phyloP scores from a whole-genome alignment of 208 protist species.

The Leishmania gerbilli region DNA sequence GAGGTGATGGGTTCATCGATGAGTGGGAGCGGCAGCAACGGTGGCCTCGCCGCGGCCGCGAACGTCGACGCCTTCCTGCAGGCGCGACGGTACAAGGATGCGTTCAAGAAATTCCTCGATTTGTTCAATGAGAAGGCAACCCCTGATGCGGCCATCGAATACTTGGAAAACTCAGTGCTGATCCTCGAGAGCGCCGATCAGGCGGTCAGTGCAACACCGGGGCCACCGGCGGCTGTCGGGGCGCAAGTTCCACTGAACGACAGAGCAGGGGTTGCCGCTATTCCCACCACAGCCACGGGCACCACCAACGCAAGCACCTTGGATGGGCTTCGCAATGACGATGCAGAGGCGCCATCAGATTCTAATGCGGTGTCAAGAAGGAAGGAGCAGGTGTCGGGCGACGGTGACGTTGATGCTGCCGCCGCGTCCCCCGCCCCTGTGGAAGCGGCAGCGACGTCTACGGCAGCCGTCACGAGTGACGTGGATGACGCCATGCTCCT shows the following conservation, averaged over 20 bases:
- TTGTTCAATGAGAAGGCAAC: slow-evolving; percentile 67
- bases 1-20: not conserved
- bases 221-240: not conserved
- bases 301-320: not conserved
- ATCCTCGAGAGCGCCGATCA: slow-evolving; percentile 10
- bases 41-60: not conserved
- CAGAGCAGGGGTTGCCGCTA: not conserved
- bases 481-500: slow-evolving; percentile 29
- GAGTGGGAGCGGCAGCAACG: not conserved
- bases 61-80: slow-evolving; percentile 51
- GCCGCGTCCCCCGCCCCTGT: slow-evolving; percentile 1
- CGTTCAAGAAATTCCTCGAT: slow-evolving; percentile 68
- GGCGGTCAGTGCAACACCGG: slow-evolving; percentile 1
- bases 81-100: slow-evolving; percentile 65
- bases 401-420: not conserved
- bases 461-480: slow-evolving; percentile 9
- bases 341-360: not conserved
- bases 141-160: slow-evolving; percentile 59
- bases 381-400: not conserved
- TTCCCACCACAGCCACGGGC: not conserved
- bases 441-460: no score
- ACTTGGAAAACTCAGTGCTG: slow-evolving; percentile 43
- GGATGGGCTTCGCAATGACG: not conserved
- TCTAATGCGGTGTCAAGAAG: not conserved
- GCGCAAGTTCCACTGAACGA: not conserved